Conservation (phyloP, 805 yeast genomes). For the Myxozyma lipomycoides region DNA sequence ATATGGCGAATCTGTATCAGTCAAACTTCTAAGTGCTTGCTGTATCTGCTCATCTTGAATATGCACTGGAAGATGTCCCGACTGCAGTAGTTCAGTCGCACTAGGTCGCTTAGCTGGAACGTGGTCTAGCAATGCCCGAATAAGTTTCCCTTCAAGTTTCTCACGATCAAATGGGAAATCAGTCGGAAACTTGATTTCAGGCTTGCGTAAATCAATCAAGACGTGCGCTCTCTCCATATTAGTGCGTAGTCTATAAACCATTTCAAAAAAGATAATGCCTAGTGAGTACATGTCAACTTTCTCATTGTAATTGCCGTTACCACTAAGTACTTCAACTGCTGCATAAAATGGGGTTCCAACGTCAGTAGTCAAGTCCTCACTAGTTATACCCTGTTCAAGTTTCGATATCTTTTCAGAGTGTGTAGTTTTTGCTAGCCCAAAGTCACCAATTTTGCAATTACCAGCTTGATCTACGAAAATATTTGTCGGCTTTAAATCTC, state of each 20-base stretch:
- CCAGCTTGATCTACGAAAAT: constrained; percentile 87
- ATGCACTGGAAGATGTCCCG: constrained; percentile 82
- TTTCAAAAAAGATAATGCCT: constrained; percentile 93
- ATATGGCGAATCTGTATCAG: constrained; percentile 92
- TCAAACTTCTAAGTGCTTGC: constrained; percentile 78
- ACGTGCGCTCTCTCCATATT: constrained; percentile 88
- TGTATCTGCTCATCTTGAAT: constrained; percentile 86
- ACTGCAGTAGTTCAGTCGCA: constrained; percentile 67
- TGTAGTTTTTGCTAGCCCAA: constrained; percentile 91
- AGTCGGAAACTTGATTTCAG: constrained; percentile 62
- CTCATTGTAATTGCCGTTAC: constrained; percentile 71
- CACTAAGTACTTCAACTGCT: constrained; percentile 71
- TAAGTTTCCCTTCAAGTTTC: constrained; percentile 61
- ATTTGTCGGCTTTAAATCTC: constrained; percentile 93
- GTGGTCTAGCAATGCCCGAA: constrained; percentile 66
- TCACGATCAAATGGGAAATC: constrained; percentile 52
- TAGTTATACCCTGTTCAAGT: background rate
- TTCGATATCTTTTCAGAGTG: constrained; percentile 41
- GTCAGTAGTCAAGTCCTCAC: constrained; percentile 70
- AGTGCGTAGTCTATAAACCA: constrained; percentile 80
- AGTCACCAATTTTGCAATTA: constrained; percentile 92
- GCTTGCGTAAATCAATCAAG: constrained; percentile 58
- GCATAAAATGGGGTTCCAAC: constrained; percentile 93
- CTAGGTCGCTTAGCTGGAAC: constrained; percentile 75
- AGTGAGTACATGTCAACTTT: constrained; percentile 94